Evolutionary conservation across 169 alveolate species (phyloP).

Genomic region (Plasmodium berghei): DNA sequence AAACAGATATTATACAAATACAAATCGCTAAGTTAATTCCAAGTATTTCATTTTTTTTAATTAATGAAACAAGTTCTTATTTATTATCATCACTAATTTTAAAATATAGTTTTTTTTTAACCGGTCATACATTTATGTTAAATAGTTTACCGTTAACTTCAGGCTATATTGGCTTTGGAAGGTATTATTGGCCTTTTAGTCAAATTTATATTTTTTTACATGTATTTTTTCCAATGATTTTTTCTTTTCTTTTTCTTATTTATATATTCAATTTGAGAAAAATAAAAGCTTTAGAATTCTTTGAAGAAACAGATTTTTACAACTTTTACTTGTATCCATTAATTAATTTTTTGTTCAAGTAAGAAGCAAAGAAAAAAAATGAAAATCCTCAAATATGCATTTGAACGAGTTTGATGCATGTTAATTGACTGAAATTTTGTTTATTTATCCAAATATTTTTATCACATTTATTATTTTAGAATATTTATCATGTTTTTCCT

Average conservation of each 20-base stretch:
- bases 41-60: constrained; percentile 20
- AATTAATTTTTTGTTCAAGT: constrained; percentile 62
- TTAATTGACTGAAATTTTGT: too few relatives aligned
- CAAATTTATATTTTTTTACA: constrained; percentile 49
- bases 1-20: constrained; percentile 29
- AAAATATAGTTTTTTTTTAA: constrained; percentile 54
- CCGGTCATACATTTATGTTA: constrained; percentile 59
- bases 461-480: too few relatives aligned
- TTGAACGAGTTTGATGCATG: neutral
- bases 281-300: constrained; percentile 26
- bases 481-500: too few relatives aligned
- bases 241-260: constrained; percentile 31
- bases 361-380: constrained; percentile 3
- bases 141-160: constrained; percentile 26
- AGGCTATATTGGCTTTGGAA: constrained; percentile 43
- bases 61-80: constrained; percentile 58
- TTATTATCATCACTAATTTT: constrained; percentile 46
- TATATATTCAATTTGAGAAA: constrained; percentile 38
- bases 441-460: too few relatives aligned
- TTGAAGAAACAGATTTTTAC: constrained; percentile 29
- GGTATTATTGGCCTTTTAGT: constrained; percentile 60
- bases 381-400: neutral
- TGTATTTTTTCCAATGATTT: constrained; percentile 43
- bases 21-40: constrained; percentile 50
- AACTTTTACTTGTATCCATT: constrained; percentile 54